Evolutionary conservation across 2,329 filamentous ascomycete species (phyloP).

Genomic region (Hypoxylon sp.): DNA sequence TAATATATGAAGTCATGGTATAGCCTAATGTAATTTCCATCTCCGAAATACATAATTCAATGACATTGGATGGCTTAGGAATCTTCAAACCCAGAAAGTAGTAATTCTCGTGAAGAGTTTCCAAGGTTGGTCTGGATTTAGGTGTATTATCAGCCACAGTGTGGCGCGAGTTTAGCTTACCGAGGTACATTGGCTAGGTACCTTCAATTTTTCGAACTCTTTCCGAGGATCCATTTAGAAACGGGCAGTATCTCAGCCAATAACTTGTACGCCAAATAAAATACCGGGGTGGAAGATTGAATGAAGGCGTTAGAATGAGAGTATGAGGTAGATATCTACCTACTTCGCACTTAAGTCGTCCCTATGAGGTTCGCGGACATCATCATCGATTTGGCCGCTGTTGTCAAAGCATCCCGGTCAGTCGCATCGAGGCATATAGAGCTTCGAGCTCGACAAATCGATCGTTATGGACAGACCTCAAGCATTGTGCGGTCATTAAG

Average conservation of each 20-base stretch:
- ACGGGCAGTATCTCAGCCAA: slow-evolving; percentile 22
- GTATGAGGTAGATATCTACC: slow-evolving; percentile 38
- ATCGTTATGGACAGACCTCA: slow-evolving; percentile 65
- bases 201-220: slow-evolving; percentile 40
- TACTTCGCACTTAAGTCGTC: slow-evolving; percentile 33
- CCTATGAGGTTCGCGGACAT: slow-evolving; percentile 75
- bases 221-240: slow-evolving; percentile 1
- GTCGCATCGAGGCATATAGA: slow-evolving; percentile 76
- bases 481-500: slow-evolving; percentile 59
- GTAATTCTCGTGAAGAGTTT: too few species aligned
- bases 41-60: too few species aligned
- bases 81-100: too few species aligned
- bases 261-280: slow-evolving; percentile 20
- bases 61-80: too few species aligned
- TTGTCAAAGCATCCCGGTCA: slow-evolving; percentile 78
- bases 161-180: slow-evolving; percentile 47
- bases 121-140: too few species aligned
- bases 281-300: slow-evolving; percentile 10
- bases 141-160: slow-evolving; percentile 47
- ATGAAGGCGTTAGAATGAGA: slow-evolving; percentile 29
- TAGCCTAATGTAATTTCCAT: too few species aligned
- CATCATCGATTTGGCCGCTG: slow-evolving; percentile 77
- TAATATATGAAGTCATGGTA: too few species aligned
- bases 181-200: slow-evolving; percentile 10
- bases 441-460: slow-evolving; percentile 69